Conservation (phyloP, 805 yeast species). For the Grigorovia jiainica region DNA sequence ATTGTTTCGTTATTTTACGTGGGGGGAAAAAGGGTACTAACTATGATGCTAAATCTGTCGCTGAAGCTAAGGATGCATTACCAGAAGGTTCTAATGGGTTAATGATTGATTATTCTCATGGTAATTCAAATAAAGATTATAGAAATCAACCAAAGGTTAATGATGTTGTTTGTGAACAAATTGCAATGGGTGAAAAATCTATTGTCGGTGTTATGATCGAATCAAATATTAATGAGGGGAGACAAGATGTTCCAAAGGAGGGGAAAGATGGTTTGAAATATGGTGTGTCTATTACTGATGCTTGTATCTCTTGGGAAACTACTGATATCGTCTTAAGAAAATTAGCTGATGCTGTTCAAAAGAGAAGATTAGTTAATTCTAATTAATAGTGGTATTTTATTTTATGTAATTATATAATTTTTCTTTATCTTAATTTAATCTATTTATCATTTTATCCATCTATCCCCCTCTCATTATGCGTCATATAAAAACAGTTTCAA, state of each 20-base stretch:
- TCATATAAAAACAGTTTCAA: no score
- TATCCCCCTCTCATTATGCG: no score
- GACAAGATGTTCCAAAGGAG: slow-evolving; percentile 61
- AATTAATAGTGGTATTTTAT: background rate
- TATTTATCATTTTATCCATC: no score
- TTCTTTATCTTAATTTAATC: no score
- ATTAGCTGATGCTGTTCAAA: slow-evolving; percentile 73
- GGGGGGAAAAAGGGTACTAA: slow-evolving; percentile 95
- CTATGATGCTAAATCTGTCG: slow-evolving; percentile 73
- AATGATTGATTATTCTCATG: slow-evolving; percentile 98
- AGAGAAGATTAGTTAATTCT: slow-evolving; percentile 49
- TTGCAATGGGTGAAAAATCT: slow-evolving; percentile 66
- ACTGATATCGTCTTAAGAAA: slow-evolving; percentile 73
- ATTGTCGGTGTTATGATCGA: slow-evolving; percentile 95
- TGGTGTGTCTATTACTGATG: slow-evolving; percentile 96
- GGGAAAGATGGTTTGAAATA: slow-evolving; percentile 57
- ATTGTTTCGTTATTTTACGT: slow-evolving; percentile 88
- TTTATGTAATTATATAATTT: no score
- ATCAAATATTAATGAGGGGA: slow-evolving; percentile 84
- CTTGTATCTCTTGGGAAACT: slow-evolving; percentile 87
- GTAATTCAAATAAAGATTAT: slow-evolving; percentile 90
- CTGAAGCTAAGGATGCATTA: slow-evolving; percentile 61
- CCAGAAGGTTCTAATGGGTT: slow-evolving; percentile 36
- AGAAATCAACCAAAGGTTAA: slow-evolving; percentile 94
- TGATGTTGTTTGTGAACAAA: slow-evolving; percentile 69